Conservation (phyloP, 495 filamentous ascomycete species). For the Lepidopterella palustris region DNA sequence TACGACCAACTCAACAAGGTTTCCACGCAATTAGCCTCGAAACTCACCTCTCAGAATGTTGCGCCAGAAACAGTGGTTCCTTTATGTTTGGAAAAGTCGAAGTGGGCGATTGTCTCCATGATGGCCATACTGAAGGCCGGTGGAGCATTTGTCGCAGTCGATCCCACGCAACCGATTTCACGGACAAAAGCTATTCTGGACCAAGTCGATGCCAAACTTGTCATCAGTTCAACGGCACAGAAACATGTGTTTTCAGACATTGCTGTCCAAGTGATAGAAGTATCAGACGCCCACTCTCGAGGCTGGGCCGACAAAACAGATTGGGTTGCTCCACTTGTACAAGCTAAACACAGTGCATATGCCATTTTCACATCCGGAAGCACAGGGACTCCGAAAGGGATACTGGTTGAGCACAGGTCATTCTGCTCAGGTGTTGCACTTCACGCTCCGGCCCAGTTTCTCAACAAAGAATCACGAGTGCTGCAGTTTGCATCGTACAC, state of each 20-base stretch:
- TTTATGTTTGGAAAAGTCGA: conserved; percentile 52
- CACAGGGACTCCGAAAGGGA: conserved; percentile 38
- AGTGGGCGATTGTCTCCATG: conserved; percentile 46
- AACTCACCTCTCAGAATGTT: no score
- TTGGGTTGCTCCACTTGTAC: not conserved
- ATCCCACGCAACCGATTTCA: conserved; percentile 49
- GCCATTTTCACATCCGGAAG: conserved; percentile 51
- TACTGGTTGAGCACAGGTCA: conserved; percentile 34
- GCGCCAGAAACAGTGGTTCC: conserved; percentile 43
- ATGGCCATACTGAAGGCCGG: conserved; percentile 51
- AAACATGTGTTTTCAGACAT: conserved; percentile 7
- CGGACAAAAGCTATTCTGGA: conserved; percentile 42
- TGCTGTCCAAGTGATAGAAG: not conserved
- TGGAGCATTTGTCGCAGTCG: conserved; percentile 50
- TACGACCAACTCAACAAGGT: conserved; percentile 34
- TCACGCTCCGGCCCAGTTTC: conserved; percentile 8
- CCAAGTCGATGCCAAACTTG: conserved; percentile 40
- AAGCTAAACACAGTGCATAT: conserved; percentile 40
- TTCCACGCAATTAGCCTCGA: conserved; percentile 32
- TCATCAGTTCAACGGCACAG: conserved; percentile 41
- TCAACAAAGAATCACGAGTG: conserved; percentile 33
- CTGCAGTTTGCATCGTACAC: conserved; percentile 43
- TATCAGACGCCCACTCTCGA: not conserved
- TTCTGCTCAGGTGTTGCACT: conserved; percentile 21
- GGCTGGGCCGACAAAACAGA: not conserved